Base-by-base conservation (phyloP, 2,329 filamentous ascomycete species). In the Ceratocystis colombiana region DNA sequence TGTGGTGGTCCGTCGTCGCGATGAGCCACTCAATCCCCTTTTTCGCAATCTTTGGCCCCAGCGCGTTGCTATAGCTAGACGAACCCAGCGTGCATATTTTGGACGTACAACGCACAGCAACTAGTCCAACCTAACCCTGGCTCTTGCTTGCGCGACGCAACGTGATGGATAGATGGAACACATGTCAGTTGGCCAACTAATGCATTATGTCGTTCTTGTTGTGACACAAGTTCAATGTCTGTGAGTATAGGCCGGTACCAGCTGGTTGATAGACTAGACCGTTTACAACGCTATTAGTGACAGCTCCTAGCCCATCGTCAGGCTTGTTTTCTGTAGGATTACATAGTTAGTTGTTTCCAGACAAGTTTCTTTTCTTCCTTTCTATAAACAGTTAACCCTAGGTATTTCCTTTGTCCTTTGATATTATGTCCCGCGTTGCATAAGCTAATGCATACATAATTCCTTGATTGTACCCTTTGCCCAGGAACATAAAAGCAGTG, bases 11-110 rank as follows among this genome's bases (percentile, higher is more conserved):
- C 30, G 2, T 20, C 33, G 22, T 62, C 30, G 33, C 41, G 15
- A 62, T 22, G n/a, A 41, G 30, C 15, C 44, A 12, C 41, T 50
- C 45, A 63, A 48, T 63, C 30, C 20, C 46, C 44, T 50, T 33
- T 33, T 46, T 15, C 37, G 37, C 12, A 41, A 48, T 48, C 44
- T 50, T 25, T 50, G 41, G 46, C 46, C 61, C 61, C 61, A 30
- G 61, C 61, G 45, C 61, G 61, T 63, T 63, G 61, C 61, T 15
- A 63, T 63, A 50, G 61, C 61, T 63, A 63, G 46, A 48, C 22
- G 30, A 48, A 30, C 46, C 25, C 15, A 17, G 61, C 61, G 22
- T 63, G 61, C 61, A 63, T 63, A 63, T 63, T 33, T 59, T 59
- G 55, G 25, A n/a, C 20, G 55, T n/a, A 30, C 28, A 28, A 33